phyloP scores from a whole-genome alignment of 257 asterid genomes.

The Fraxinus quadrangulata region DNA sequence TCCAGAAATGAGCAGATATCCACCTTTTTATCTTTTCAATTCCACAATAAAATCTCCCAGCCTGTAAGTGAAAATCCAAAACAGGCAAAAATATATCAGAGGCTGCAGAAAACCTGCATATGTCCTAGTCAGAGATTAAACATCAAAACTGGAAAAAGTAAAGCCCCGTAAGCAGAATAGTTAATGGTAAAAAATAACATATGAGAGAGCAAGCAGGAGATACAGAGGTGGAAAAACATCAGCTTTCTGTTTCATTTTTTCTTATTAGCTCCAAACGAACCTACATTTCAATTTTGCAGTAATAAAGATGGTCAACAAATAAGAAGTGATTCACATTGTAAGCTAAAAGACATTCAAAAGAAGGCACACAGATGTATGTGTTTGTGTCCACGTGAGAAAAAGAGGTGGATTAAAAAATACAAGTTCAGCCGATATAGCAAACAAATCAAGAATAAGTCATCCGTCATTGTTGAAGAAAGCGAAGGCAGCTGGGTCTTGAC shows the following conservation, averaged over 20 bases:
- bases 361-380: not conserved
- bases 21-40: not conserved
- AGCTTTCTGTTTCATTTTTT: not conserved
- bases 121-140: not conserved
- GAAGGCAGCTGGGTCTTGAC: too few relatives aligned
- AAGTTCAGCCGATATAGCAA: not conserved
- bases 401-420: not conserved
- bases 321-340: not conserved
- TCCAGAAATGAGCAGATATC: not conserved
- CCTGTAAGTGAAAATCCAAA: not conserved
- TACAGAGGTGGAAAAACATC: not conserved
- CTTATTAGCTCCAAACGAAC: not conserved
- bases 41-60: not conserved
- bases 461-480: not conserved
- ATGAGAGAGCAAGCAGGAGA: not conserved
- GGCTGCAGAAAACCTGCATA: not conserved
- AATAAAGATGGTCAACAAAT: not conserved
- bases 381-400: not conserved
- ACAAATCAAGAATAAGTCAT: not conserved
- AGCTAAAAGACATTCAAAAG: not conserved
- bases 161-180: not conserved
- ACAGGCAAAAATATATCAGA: not conserved
- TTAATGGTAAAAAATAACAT: not conserved
- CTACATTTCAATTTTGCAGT: not conserved
- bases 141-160: not conserved